A percentile compares a stretch with the other conserved stretches of the same genome.
Evolutionary conservation across 345 rosid species (phyloP).

Genomic region (Reutealis trisperma): DNA sequence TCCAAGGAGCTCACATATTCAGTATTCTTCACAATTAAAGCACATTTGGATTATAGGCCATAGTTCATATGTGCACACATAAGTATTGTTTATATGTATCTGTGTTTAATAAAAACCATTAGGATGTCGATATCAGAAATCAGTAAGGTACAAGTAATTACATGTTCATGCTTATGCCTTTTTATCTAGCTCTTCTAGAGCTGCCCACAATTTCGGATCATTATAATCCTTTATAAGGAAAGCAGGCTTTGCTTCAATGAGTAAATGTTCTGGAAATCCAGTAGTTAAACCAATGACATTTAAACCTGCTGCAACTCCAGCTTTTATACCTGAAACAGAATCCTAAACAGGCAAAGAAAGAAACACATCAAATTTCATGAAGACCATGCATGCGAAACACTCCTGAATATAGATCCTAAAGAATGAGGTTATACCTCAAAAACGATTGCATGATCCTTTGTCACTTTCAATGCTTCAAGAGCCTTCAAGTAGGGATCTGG

Average conservation of each 20-base stretch:
- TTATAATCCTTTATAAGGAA: constrained; percentile 35
- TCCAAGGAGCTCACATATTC: too few relatives aligned
- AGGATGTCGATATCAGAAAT: too few relatives aligned
- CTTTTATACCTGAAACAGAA: constrained; percentile 43
- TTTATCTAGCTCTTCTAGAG: constrained; percentile 25
- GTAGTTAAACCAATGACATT: constrained; percentile 40
- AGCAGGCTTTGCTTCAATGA: constrained; percentile 33
- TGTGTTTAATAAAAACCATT: too few relatives aligned
- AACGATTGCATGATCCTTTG: constrained; percentile 39
- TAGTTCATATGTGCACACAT: too few relatives aligned
- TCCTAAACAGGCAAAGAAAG: constrained; percentile 23
- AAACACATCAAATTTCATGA: background rate
- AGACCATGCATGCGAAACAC: too few relatives aligned
- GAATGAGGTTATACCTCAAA: constrained; percentile 34
- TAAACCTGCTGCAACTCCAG: constrained; percentile 49
- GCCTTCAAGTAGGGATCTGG: constrained; percentile 48
- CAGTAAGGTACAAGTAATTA: background rate
- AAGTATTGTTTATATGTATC: too few relatives aligned
- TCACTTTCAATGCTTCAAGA: constrained; percentile 31
- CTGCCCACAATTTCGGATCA: constrained; percentile 40
- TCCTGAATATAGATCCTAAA: too few relatives aligned
- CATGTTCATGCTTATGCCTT: constrained; percentile 1
- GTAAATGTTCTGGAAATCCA: constrained; percentile 32
- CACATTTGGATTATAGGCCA: too few relatives aligned
- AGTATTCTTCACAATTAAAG: too few relatives aligned